Conservation (phyloP, 768 basidiomycete species). For the Rhodotorula diobovata region DNA sequence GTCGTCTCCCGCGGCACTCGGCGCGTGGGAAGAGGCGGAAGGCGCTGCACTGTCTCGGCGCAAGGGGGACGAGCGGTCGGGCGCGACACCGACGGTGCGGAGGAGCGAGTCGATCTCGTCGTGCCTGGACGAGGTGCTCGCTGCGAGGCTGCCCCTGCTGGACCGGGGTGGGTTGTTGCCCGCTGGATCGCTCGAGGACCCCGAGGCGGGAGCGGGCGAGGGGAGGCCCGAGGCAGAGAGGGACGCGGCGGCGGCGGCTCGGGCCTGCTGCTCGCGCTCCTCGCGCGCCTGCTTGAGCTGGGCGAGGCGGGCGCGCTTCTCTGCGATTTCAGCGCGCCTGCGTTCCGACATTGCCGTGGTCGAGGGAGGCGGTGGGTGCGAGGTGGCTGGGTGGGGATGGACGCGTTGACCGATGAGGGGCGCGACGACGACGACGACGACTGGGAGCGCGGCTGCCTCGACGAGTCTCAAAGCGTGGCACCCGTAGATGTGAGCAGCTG, state of each 20-base stretch:
- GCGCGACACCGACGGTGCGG: constrained; percentile 21
- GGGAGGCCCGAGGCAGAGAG: constrained; percentile 3
- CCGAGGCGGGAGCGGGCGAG: neutral
- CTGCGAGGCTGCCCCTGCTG: neutral
- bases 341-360: constrained; percentile 11
- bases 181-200: neutral
- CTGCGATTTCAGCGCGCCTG: constrained; percentile 69
- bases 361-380: neutral
- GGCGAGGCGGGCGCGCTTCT: constrained; percentile 79
- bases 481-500: too few species aligned
- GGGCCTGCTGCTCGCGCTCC: constrained; percentile 23
- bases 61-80: neutral
- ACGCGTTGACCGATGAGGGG: neutral
- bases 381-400: too few species aligned
- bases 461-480: neutral
- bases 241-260: constrained; percentile 1
- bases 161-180: neutral
- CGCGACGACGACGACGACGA: neutral
- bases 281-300: constrained; percentile 54
- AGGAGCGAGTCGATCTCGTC: constrained; percentile 34
- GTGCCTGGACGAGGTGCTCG: constrained; percentile 3
- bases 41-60: neutral
- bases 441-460: neutral
- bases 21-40: neutral
- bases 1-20: neutral